phyloP scores from a whole-genome alignment of 2,329 filamentous ascomycete species.

The Calonectria pseudoreteaudii region DNA sequence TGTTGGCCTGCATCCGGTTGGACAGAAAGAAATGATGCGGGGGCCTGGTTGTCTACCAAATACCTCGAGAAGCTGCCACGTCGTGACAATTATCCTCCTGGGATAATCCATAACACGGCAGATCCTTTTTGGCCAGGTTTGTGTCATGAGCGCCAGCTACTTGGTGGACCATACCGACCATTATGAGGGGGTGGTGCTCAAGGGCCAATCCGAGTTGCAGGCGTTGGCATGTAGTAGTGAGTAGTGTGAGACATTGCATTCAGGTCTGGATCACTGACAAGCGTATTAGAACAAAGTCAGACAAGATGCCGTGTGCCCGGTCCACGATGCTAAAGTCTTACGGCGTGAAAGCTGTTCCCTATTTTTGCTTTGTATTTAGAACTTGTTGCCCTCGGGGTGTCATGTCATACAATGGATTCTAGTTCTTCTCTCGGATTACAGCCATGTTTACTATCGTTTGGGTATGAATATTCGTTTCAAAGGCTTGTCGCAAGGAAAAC shows the following conservation, averaged over 20 bases:
- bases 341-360: background rate
- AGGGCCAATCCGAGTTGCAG: background rate
- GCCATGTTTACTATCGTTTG: background rate
- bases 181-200: background rate
- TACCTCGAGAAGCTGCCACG: background rate
- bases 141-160: background rate
- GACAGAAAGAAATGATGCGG: background rate
- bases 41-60: background rate
- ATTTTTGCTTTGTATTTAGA: too few relatives aligned
- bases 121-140: background rate
- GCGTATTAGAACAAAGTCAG: background rate
- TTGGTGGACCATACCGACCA: background rate
- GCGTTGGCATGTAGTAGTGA: background rate
- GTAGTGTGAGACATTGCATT: background rate
- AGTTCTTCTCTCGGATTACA: background rate
- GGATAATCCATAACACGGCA: background rate
- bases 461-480: background rate
- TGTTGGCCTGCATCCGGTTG: too few relatives aligned
- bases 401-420: background rate
- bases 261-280: background rate
- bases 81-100: background rate
- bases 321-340: background rate
- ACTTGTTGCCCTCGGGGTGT: too few relatives aligned
- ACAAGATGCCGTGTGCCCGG: background rate
- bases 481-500: background rate